Evolutionary conservation across 208 protist species (phyloP).

Genomic region (Crithidia sp.): DNA sequence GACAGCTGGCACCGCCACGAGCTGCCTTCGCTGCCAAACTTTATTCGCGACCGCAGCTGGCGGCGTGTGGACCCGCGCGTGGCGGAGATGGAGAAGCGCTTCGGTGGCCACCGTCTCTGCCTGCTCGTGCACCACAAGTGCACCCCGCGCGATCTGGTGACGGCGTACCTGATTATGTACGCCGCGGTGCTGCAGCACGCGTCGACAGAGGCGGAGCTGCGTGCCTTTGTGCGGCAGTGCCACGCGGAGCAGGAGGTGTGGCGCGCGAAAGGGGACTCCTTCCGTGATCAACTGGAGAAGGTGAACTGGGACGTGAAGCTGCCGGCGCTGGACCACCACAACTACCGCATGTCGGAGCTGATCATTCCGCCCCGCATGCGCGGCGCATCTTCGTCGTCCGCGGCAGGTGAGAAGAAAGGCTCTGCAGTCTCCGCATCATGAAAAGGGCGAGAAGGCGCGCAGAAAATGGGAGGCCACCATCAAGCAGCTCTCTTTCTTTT

Average conservation of each 20-base stretch:
- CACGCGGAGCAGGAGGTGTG: slow-evolving; percentile 53
- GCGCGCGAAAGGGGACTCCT: slow-evolving; percentile 21
- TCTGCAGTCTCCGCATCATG: background rate
- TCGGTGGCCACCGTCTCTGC: slow-evolving; percentile 46
- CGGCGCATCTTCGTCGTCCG: background rate
- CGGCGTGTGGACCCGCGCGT: slow-evolving; percentile 13
- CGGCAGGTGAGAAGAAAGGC: background rate
- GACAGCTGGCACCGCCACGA: slow-evolving; percentile 62
- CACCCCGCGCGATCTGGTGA: slow-evolving; percentile 57
- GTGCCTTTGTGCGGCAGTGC: slow-evolving; percentile 59
- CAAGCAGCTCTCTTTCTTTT: no score
- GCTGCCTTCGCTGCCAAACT: slow-evolving; percentile 31
- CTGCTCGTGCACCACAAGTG: slow-evolving; percentile 78
- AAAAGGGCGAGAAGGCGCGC: background rate
- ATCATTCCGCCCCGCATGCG: slow-evolving; percentile 37
- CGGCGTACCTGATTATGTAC: slow-evolving; percentile 76
- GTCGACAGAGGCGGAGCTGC: slow-evolving; percentile 42
- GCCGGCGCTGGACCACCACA: slow-evolving; percentile 67
- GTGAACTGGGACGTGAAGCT: slow-evolving; percentile 77
- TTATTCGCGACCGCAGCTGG: slow-evolving; percentile 23
- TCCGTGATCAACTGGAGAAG: slow-evolving; percentile 40
- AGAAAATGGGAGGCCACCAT: no score
- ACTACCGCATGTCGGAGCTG: slow-evolving; percentile 68
- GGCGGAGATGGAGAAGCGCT: slow-evolving; percentile 28
- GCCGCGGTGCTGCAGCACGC: slow-evolving; percentile 64